These are phyloP conservation scores for Leishmania martiniquensis DNA, from an alignment of 208 protist genomes.

Conservation along the genomic window DNA sequence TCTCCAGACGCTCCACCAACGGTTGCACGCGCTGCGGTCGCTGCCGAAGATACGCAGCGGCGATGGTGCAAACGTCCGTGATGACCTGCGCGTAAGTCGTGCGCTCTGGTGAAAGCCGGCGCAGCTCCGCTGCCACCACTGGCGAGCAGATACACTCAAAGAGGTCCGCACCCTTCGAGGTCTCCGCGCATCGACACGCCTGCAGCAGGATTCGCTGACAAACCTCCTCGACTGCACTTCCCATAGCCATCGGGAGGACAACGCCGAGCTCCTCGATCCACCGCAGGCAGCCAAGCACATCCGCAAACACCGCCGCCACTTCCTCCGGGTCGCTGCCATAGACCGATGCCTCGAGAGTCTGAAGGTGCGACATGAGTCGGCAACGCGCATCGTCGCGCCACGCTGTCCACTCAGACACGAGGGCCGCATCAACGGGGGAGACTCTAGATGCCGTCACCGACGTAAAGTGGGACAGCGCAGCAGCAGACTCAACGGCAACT, in stretches of 20 bases:
- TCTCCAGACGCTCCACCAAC: constrained; percentile 22
- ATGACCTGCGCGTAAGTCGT: constrained; percentile 31
- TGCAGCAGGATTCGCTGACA: constrained; percentile 16
- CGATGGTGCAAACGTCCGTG: constrained; percentile 37
- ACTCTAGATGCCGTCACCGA: not conserved
- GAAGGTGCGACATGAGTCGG: not conserved
- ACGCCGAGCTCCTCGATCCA: constrained; percentile 28
- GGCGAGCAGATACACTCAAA: constrained; percentile 22
- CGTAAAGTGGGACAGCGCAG: not conserved
- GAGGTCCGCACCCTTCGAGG: not conserved
- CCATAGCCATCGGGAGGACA: constrained; percentile 13
- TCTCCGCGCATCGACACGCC: constrained; percentile 7
- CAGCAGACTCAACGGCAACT: constrained; percentile 20
- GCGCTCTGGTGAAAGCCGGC: constrained; percentile 18
- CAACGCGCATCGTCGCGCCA: constrained; percentile 14
- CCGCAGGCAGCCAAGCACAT: constrained; percentile 23
- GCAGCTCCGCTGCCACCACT: constrained; percentile 19
- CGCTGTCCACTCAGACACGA: constrained; percentile 7
- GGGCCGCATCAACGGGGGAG: not conserved
- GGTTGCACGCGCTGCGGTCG: not conserved
- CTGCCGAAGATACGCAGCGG: constrained; percentile 13
- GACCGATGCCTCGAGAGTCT: not conserved
- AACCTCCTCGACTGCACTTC: not conserved
- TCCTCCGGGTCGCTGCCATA: not conserved
- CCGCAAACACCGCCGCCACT: constrained; percentile 8